Percentiles rank a stretch among this genome's conserved stretches.
Evolutionary conservation across 129 eudicot genomes (phyloP).

Genomic region (Erigeron canadensis): DNA sequence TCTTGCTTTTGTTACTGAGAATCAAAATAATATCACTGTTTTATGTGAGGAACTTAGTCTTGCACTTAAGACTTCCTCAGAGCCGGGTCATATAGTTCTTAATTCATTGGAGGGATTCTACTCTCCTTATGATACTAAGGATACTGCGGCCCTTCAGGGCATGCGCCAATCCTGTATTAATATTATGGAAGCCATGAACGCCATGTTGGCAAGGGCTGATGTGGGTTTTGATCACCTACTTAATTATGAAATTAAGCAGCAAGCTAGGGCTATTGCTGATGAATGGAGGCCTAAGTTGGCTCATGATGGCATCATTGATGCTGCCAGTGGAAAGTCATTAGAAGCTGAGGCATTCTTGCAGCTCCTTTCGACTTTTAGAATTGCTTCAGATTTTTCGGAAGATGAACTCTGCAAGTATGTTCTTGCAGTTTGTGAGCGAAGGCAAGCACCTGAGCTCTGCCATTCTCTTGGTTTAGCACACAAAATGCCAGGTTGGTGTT

Average conservation of each 20-base stretch:
- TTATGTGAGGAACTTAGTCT: constrained; percentile 42
- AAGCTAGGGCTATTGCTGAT: constrained; percentile 53
- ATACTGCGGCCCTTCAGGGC: constrained; percentile 41
- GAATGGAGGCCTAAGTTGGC: constrained; percentile 57
- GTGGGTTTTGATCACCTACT: constrained; percentile 33
- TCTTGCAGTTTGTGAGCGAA: constrained; percentile 51
- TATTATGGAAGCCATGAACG: constrained; percentile 51
- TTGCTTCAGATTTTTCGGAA: constrained; percentile 56
- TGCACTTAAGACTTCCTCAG: constrained; percentile 46
- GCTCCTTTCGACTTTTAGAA: constrained; percentile 55
- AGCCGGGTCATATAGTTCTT: constrained; percentile 52
- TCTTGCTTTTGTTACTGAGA: constrained; percentile 42
- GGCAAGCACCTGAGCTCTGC: constrained; percentile 66
- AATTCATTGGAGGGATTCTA: constrained; percentile 46
- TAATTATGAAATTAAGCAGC: constrained; percentile 55
- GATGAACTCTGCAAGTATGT: constrained; percentile 67
- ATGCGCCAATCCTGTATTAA: constrained; percentile 44
- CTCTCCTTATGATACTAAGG: constrained; percentile 37
- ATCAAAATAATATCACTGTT: constrained; percentile 26
- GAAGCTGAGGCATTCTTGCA: constrained; percentile 62
- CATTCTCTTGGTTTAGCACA: constrained; percentile 62
- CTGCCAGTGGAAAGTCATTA: constrained; percentile 55
- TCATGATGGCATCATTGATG: constrained; percentile 33
- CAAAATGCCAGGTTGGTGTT: constrained; percentile 71
- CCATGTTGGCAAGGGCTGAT: constrained; percentile 57